phyloP scores from a whole-genome alignment of 345 rosid species.

The Brassica nigra region DNA sequence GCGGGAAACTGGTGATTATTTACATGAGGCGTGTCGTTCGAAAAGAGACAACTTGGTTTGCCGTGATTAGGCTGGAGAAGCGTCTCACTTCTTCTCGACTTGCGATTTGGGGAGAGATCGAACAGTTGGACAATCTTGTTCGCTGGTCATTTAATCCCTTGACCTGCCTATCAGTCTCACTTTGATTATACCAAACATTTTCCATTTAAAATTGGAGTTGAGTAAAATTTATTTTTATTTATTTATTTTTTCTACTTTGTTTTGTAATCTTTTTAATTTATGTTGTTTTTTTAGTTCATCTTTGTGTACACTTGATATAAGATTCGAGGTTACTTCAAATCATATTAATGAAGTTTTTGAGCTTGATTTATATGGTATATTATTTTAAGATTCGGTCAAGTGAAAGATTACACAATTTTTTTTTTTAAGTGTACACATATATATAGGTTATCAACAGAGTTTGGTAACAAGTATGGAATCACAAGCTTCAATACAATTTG shows the following conservation, averaged over 20 bases:
- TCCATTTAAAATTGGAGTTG: not conserved
- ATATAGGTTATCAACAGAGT: slow-evolving; percentile 48
- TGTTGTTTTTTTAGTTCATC: too few species aligned
- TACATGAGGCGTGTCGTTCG: not conserved
- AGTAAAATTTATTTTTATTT: not conserved
- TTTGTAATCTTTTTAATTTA: not conserved
- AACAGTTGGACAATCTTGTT: not conserved
- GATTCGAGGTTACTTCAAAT: too few species aligned
- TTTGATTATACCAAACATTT: not conserved
- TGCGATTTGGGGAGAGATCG: not conserved
- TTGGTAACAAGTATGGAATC: slow-evolving; percentile 31
- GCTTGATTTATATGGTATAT: too few species aligned
- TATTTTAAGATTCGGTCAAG: too few species aligned
- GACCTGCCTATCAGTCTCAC: not conserved
- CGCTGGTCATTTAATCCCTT: not conserved
- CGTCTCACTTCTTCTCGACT: not conserved
- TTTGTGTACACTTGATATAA: too few species aligned
- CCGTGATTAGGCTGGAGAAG: not conserved
- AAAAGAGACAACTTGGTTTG: not conserved
- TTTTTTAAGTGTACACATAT: too few species aligned
- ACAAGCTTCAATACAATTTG: slow-evolving; percentile 31
- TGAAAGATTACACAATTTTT: too few species aligned
- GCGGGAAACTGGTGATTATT: not conserved
- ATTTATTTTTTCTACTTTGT: not conserved
- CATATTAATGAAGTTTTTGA: too few species aligned